These are phyloP conservation scores for Ogataea naganishii DNA, from an alignment of 805 yeast species.

Conservation along the genomic window DNA sequence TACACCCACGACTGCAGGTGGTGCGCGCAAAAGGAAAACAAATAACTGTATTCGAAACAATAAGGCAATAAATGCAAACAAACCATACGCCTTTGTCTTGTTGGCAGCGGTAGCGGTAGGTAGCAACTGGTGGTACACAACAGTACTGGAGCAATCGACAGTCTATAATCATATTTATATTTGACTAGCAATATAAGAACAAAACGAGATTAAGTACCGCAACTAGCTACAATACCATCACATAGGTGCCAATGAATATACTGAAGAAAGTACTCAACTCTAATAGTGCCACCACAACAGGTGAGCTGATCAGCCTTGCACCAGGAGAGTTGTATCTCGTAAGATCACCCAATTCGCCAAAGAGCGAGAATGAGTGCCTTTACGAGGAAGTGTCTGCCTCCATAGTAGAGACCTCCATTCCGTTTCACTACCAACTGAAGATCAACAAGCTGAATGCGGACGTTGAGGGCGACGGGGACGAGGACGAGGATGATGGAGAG, in stretches of 20 bases:
- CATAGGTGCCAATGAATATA: slow-evolving; percentile 76
- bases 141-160: too few relatives aligned
- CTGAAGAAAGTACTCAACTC: slow-evolving; percentile 49
- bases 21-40: too few relatives aligned
- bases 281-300: slow-evolving; percentile 39
- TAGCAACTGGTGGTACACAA: too few relatives aligned
- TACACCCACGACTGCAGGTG: too few relatives aligned
- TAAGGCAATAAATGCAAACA: too few relatives aligned
- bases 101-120: too few relatives aligned
- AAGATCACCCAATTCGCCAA: slow-evolving; percentile 73
- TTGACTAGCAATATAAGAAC: not conserved
- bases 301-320: slow-evolving; percentile 61
- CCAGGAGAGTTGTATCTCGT: slow-evolving; percentile 72
- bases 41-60: too few relatives aligned
- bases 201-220: too few relatives aligned
- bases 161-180: too few relatives aligned
- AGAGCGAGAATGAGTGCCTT: slow-evolving; percentile 76
- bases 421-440: slow-evolving; percentile 60
- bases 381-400: slow-evolving; percentile 74
- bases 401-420: slow-evolving; percentile 58
- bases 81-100: too few relatives aligned
- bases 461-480: slow-evolving; percentile 53
- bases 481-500: slow-evolving; percentile 34
- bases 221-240: too few relatives aligned
- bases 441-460: slow-evolving; percentile 64